Conservation (phyloP, 139 green algal species). For the Tetratostichococcus sp. region DNA sequence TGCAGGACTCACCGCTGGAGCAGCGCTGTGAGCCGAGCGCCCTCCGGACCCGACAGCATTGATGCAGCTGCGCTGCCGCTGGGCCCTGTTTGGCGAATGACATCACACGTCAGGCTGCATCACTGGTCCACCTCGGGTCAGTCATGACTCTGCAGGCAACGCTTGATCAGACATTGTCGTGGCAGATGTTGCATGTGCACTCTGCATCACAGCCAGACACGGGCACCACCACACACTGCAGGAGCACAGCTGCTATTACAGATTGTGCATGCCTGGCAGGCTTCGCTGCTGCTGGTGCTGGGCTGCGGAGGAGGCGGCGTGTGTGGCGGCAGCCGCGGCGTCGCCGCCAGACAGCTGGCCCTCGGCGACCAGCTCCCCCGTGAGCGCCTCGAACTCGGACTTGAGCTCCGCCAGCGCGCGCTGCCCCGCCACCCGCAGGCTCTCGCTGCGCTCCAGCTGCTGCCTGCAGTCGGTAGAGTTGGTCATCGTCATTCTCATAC, state of each 20-base stretch:
- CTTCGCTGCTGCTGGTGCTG: background rate
- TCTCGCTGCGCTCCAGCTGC: conserved; percentile 5
- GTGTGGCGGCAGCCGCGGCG: background rate
- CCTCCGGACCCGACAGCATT: background rate
- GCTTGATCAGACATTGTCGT: no score
- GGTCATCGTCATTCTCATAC: background rate
- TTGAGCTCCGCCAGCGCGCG: conserved; percentile 7
- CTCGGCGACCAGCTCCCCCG: background rate
- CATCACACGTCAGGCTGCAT: no score
- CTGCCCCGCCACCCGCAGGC: conserved; percentile 1
- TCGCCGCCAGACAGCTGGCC: background rate
- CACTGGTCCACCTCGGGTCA: background rate
- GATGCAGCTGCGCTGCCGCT: background rate
- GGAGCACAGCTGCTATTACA: no score
- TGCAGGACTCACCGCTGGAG: background rate
- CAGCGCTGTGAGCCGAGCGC: background rate
- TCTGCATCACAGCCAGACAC: no score
- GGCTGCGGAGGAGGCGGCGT: background rate
- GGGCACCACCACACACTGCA: no score
- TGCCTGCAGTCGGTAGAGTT: background rate
- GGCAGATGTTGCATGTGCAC: no score
- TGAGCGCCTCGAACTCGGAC: conserved; percentile 12
- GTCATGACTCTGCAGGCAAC: background rate
- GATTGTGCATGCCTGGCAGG: background rate
- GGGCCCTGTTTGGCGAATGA: background rate